A percentile compares a stretch with the other conserved stretches of the same genome.
phyloP scores from a whole-genome alignment of 208 protist species.

The Wallacemonas collosoma region DNA sequence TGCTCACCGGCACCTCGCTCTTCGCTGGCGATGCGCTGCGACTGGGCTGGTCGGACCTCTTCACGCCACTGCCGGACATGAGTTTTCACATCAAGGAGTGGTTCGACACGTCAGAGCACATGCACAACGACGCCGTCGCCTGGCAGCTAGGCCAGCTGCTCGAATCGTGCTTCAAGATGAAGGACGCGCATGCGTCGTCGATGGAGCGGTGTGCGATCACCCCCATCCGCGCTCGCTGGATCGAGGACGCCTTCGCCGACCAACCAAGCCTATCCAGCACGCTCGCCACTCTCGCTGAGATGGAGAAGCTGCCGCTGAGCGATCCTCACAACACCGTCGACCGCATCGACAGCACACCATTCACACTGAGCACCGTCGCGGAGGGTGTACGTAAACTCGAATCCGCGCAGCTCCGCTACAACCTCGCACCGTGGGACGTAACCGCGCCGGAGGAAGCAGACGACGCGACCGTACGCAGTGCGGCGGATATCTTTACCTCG shows the following conservation, averaged over 20 bases:
- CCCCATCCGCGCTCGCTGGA: constrained; percentile 79
- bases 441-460: constrained; percentile 66
- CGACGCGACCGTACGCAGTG: constrained; percentile 65
- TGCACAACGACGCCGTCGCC: constrained; percentile 92
- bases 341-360: constrained; percentile 51
- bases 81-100: constrained; percentile 92
- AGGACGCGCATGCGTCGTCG: constrained; percentile 69
- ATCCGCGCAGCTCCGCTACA: constrained; percentile 68
- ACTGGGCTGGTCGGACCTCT: constrained; percentile 90
- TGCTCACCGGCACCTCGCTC: constrained; percentile 88
- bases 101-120: constrained; percentile 90
- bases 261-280: constrained; percentile 83
- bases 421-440: constrained; percentile 80
- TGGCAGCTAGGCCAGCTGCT: constrained; percentile 92
- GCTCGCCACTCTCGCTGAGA: constrained; percentile 66
- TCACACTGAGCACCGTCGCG: constrained; percentile 67
- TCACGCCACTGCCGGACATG: constrained; percentile 85
- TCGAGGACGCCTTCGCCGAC: constrained; percentile 91
- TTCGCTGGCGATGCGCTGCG: constrained; percentile 89
- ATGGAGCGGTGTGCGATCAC: constrained; percentile 89
- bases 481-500: constrained; percentile 76
- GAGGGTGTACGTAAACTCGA: constrained; percentile 63
- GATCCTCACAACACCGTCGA: constrained; percentile 81
- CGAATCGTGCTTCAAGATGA: constrained; percentile 87
- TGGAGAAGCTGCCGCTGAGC: constrained; percentile 69